Conservation (phyloP, 2,329 filamentous ascomycete species). For the Pyrenophora seminiperda region DNA sequence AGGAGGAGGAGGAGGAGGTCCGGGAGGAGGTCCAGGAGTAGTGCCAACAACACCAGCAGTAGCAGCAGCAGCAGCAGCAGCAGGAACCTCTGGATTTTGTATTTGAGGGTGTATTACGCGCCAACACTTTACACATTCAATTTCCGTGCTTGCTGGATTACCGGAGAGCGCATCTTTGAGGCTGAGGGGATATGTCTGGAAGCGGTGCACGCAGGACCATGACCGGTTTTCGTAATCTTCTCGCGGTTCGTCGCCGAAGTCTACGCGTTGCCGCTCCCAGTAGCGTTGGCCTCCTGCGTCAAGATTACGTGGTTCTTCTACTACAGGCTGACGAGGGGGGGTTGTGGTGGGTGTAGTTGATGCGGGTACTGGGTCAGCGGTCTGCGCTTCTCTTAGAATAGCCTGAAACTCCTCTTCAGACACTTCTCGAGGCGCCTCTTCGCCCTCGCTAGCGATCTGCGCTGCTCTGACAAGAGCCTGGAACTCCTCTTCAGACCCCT, state of each 20-base stretch:
- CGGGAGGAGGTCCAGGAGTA: no score
- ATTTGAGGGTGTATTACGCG: conserved; percentile 30
- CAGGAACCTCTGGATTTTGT: no score
- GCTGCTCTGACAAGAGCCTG: not conserved
- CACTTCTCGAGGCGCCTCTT: no score
- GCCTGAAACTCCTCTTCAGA: no score
- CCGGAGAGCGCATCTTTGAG: conserved; percentile 19
- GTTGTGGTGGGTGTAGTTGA: no score
- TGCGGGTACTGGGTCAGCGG: no score
- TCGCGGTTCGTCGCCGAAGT: conserved; percentile 48
- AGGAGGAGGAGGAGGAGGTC: no score
- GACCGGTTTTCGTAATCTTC: conserved; percentile 27
- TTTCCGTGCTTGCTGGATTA: conserved; percentile 5
- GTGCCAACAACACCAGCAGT: no score
- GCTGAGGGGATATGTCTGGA: conserved; percentile 22
- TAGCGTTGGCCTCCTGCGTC: conserved; percentile 38
- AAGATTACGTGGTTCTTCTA: conserved; percentile 34
- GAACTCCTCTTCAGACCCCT: no score
- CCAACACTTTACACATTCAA: conserved; percentile 44
- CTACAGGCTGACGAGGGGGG: not conserved
- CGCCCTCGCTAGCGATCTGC: no score
- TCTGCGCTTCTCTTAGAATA: not conserved
- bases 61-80: no score
- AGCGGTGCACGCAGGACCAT: conserved; percentile 37
- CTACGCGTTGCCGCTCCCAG: conserved; percentile 36